Evolutionary conservation across 192 early-diverging fungal species (phyloP).

Genomic region (Bifiguratus adelaidae): DNA sequence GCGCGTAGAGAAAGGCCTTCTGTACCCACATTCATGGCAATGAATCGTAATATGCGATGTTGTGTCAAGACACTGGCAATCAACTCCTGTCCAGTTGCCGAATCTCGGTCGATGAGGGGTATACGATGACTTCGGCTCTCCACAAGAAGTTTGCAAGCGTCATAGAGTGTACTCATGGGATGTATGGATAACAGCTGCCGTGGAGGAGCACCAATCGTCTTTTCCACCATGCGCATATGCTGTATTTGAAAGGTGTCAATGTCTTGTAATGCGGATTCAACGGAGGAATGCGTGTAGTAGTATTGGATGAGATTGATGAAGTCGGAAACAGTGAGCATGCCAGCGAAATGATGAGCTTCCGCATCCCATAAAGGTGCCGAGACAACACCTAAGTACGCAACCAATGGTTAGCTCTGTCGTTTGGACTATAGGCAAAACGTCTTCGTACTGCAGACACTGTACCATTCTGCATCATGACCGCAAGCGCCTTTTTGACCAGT

Average conservation of each 20-base stretch:
- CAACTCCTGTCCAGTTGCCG: constrained; percentile 63
- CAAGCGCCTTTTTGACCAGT: constrained; percentile 85
- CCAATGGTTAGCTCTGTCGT: neutral
- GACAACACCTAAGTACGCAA: constrained; percentile 61
- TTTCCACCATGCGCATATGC: constrained; percentile 54
- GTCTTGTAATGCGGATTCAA: constrained; percentile 74
- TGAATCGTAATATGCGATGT: constrained; percentile 79
- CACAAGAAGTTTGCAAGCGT: constrained; percentile 70
- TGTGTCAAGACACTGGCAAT: constrained; percentile 89
- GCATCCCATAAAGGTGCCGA: constrained; percentile 92
- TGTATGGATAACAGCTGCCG: constrained; percentile 67
- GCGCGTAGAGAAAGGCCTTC: neutral
- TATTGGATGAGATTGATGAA: constrained; percentile 91
- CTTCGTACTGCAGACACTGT: constrained; percentile 15
- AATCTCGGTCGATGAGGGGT: constrained; percentile 78
- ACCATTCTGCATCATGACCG: constrained; percentile 92
- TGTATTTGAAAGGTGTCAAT: constrained; percentile 72
- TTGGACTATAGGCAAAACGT: neutral
- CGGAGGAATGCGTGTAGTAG: constrained; percentile 76
- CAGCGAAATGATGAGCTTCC: constrained; percentile 65
- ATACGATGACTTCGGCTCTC: constrained; percentile 80
- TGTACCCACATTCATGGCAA: constrained; percentile 68
- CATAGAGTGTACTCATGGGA: constrained; percentile 78
- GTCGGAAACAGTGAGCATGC: constrained; percentile 95
- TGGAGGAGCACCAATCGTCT: constrained; percentile 40